Evolutionary conservation across 2,329 filamentous ascomycete species (phyloP).

Genomic region (Alternaria metachromatica): DNA sequence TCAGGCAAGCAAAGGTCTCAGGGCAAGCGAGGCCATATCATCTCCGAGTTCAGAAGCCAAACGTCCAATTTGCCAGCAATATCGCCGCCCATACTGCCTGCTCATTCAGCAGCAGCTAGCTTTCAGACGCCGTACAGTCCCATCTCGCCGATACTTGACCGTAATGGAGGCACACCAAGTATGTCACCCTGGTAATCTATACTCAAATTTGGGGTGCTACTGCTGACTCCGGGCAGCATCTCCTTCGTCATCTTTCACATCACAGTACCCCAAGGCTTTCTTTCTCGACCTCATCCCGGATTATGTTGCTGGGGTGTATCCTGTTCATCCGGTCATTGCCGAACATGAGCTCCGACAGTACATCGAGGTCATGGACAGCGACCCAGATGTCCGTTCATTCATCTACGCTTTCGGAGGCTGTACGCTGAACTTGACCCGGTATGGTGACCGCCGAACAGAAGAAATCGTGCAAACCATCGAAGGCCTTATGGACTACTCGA

Average conservation of each 20-base stretch:
- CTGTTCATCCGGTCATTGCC: constrained; percentile 56
- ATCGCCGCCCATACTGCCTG: constrained; percentile 36
- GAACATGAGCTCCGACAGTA: constrained; percentile 49
- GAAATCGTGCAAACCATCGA: constrained; percentile 43
- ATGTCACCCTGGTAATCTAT: constrained; percentile 11
- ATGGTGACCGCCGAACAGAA: constrained; percentile 40
- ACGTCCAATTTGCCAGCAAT: constrained; percentile 23
- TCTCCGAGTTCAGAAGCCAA: constrained; percentile 50
- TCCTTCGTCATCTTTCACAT: constrained; percentile 22
- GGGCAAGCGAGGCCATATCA: constrained; percentile 50
- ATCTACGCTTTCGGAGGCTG: constrained; percentile 56
- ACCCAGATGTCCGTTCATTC: constrained; percentile 51
- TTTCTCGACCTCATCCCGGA: constrained; percentile 55
- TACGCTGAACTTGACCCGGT: constrained; percentile 53
- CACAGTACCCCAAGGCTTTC: constrained; percentile 39
- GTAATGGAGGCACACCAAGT: constrained; percentile 26
- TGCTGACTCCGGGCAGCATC: constrained; percentile 21
- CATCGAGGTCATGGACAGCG: constrained; percentile 47
- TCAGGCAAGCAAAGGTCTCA: constrained; percentile 48
- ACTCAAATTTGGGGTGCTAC: not conserved
- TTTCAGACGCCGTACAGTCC: constrained; percentile 19
- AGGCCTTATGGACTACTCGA: constrained; percentile 43
- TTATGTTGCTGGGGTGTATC: constrained; percentile 55
- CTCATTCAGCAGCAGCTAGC: constrained; percentile 17
- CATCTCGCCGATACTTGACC: constrained; percentile 21